phyloP scores from a whole-genome alignment of 2,329 filamentous ascomycete genomes.

The Nectriaceae sp. region DNA sequence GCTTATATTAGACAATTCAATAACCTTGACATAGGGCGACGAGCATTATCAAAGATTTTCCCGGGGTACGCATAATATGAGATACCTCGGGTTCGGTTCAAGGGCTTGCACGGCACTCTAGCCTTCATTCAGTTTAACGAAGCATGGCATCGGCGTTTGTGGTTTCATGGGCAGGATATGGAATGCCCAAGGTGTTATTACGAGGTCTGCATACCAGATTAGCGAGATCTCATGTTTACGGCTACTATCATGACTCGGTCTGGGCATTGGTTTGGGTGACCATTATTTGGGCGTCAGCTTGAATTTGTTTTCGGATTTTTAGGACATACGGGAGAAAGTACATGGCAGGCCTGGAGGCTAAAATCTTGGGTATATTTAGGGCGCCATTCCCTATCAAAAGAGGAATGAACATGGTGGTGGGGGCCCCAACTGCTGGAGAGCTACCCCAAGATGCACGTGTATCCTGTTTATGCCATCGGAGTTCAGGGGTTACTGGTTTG shows the following conservation, averaged over 20 bases:
- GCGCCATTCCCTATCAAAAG: no score
- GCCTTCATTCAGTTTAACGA: slow-evolving; percentile 16
- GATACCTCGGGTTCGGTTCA: slow-evolving; percentile 6
- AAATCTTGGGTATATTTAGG: no score
- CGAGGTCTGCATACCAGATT: neutral
- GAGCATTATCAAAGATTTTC: slow-evolving; percentile 45
- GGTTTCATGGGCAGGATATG: slow-evolving; percentile 16
- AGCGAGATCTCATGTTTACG: slow-evolving; percentile 11
- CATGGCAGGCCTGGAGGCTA: no score
- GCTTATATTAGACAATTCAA: slow-evolving; percentile 5
- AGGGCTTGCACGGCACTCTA: slow-evolving; percentile 13
- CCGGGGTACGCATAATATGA: slow-evolving; percentile 37
- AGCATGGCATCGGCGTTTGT: slow-evolving; percentile 34
- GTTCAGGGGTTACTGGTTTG: no score
- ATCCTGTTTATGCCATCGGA: no score
- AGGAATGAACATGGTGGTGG: no score
- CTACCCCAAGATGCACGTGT: no score
- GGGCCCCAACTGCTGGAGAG: no score
- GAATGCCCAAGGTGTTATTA: neutral
- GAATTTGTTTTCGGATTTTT: no score
- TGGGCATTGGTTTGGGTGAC: no score
- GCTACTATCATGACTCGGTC: slow-evolving; percentile 9
- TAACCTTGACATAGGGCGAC: slow-evolving; percentile 40
- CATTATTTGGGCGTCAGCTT: no score
- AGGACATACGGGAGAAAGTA: no score